These are phyloP conservation scores for Dichotomocladium elegans DNA, from an alignment of 371 early-diverging fungal genomes.

Conservation along the genomic window DNA sequence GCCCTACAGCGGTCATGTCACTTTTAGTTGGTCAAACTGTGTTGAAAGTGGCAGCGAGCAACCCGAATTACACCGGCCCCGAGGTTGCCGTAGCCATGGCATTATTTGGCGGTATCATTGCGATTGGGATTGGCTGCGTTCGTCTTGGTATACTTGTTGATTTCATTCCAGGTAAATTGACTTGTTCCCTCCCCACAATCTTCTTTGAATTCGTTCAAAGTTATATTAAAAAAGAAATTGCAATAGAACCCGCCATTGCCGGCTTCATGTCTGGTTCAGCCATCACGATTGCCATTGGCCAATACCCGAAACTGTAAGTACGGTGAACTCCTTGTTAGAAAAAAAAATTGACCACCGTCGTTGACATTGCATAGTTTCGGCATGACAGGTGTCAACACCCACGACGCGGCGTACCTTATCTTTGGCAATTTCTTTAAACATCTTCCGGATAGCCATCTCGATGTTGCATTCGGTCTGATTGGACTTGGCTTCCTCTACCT, in stretches of 20 bases:
- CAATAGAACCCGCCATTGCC: conserved; percentile 57
- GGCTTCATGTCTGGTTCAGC: conserved; percentile 75
- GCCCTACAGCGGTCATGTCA: conserved; percentile 85
- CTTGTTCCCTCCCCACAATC: neutral
- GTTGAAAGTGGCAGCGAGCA: conserved; percentile 23
- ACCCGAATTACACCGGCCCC: conserved; percentile 35
- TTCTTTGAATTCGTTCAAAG: neutral
- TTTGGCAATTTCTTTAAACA: conserved; percentile 49
- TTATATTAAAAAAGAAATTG: conserved; percentile 60
- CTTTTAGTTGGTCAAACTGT: conserved; percentile 72
- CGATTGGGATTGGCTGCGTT: conserved; percentile 66
- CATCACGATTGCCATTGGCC: conserved; percentile 72
- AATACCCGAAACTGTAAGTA: conserved; percentile 32
- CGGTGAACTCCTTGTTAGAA: too few species aligned
- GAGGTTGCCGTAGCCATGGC: conserved; percentile 56
- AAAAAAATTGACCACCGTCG: too few species aligned
- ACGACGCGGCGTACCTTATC: conserved; percentile 50
- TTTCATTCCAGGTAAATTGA: conserved; percentile 75
- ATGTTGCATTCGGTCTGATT: conserved; percentile 47
- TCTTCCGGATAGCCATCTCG: conserved; percentile 40
- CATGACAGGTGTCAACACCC: conserved; percentile 57
- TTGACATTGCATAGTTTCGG: conserved; percentile 47
- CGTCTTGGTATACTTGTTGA: conserved; percentile 84
- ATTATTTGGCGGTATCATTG: conserved; percentile 58
- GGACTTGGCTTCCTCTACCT: conserved; percentile 41